Percentiles rank a stretch among this genome's conserved stretches.
phyloP scores from a whole-genome alignment of 257 asterid genomes.

The Salvia rosmarinus region DNA sequence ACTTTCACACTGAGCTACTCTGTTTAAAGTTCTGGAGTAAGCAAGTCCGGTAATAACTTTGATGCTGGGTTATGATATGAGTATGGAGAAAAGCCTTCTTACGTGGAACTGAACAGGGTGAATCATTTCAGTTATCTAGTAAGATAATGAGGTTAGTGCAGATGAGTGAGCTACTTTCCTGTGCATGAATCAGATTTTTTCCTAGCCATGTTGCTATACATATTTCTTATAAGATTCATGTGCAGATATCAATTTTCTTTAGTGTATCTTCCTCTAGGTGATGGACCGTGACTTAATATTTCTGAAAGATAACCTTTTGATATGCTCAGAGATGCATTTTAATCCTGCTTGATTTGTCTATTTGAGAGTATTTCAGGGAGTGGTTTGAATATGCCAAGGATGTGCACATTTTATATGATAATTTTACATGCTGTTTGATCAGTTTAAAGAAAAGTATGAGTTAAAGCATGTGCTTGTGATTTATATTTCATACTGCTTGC shows the following conservation, averaged over 20 bases:
- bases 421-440: slow-evolving; percentile 7
- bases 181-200: neutral
- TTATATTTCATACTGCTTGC: neutral
- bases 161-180: slow-evolving; percentile 7
- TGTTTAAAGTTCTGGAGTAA: neutral
- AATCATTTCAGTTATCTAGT: neutral
- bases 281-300: neutral
- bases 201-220: neutral
- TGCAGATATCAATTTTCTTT: neutral
- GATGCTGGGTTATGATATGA: slow-evolving; percentile 1
- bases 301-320: neutral
- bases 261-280: neutral
- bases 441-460: neutral
- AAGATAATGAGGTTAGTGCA: neutral
- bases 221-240: neutral
- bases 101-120: neutral
- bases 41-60: slow-evolving; percentile 1
- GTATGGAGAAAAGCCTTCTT: neutral
- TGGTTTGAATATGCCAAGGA: neutral
- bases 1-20: neutral
- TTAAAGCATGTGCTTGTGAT: neutral
- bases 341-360: slow-evolving; percentile 27
- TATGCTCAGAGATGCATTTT: neutral
- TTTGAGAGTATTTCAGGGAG: slow-evolving; percentile 21
- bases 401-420: slow-evolving; percentile 10